Base-by-base conservation (phyloP, 306 rosid genomes). In the Lathyrus sativus region DNA sequence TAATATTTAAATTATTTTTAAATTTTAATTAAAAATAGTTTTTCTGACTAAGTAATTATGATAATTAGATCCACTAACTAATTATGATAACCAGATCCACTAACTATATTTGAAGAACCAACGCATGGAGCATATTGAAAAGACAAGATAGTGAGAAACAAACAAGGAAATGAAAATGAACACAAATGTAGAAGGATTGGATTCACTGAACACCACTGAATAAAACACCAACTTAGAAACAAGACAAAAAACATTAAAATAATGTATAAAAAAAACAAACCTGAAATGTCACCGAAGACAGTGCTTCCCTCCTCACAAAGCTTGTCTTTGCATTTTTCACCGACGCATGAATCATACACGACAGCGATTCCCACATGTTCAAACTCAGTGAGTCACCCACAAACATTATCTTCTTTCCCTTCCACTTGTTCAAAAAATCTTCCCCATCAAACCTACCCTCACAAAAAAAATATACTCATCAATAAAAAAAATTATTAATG, bases 371-470 rank as follows among this genome's bases (percentile, higher is more conserved):
- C 96, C 96, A 93, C 99, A 88, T 88, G 81, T 93, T 93, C 51
- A 90, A 45, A 84, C 99, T 93, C 95, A 93, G 87, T 42, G 99
- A 93, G 73, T 93, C 99, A 0, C 99, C 99, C 70, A 93, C 99
- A 70, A 93, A 93, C 99, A 93, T 90, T 88, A 93, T 88, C 83
- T 84, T 88, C 79, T 88, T 93, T 57, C 96, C 99, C 5, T 65
- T 85, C 96, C 96, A 93, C 9, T 64, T 85, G 35, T 28, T 86
- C 73, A 93, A 53, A 35, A 93, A 78, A 67, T 75, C 90, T 45
- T 11, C 7, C 43, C 99, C 99, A 73, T 88, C 75, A 33, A 90
- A 93, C 74, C 99, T 93, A 50, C 69, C 66, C 29, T 19, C 42
- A 42, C 33, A 58, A 26, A 46, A 44, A 26, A 44, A 26, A 8